Conservation (phyloP, 2,329 filamentous ascomycete species). For the Pochonia chlamydosporia region DNA sequence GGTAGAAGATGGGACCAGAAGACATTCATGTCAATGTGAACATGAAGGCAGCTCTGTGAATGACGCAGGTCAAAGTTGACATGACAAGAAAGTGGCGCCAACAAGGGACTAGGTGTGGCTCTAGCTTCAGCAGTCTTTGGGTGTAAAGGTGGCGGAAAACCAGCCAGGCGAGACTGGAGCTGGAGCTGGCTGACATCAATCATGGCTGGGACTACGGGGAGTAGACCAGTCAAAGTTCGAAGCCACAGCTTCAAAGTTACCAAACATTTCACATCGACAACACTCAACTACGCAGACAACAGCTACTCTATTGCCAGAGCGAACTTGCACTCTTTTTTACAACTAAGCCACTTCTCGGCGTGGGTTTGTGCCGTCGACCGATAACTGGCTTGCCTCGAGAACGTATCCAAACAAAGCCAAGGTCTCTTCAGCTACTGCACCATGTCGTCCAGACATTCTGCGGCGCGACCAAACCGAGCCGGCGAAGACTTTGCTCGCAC, state of each 20-base stretch:
- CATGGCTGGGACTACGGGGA: no score
- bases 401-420: background rate
- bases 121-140: background rate
- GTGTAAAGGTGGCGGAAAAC: background rate
- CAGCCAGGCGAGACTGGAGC: no score
- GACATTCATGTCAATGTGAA: no score
- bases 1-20: background rate
- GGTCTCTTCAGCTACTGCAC: background rate
- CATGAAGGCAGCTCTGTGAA: slow-evolving; percentile 11
- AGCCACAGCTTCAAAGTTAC: no score
- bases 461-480: slow-evolving; percentile 72
- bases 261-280: no score
- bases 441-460: slow-evolving; percentile 18
- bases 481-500: slow-evolving; percentile 76
- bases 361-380: no score
- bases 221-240: no score
- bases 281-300: no score
- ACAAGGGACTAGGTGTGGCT: background rate
- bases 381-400: background rate
- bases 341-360: no score
- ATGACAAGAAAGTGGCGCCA: background rate
- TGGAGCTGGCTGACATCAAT: background rate
- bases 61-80: slow-evolving; percentile 9
- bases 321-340: no score
- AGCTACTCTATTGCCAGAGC: no score